Evolutionary conservation across 139 green algal genomes (phyloP).

Genomic region (Picochlorum sp.): DNA sequence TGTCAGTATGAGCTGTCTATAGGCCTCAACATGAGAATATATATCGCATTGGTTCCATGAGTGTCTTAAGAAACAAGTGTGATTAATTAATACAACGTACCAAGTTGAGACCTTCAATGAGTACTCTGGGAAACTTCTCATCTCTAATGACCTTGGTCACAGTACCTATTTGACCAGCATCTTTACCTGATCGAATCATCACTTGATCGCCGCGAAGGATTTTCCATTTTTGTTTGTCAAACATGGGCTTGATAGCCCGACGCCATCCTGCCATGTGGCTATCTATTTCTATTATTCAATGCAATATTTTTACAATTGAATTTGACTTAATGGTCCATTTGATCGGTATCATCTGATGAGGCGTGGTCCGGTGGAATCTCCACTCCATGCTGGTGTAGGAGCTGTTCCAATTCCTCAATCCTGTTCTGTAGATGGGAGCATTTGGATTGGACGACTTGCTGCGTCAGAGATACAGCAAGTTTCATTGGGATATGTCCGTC

Average conservation of each 20-base stretch:
- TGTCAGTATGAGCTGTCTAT: not conserved
- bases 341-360: too few species aligned
- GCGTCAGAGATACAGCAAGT: not conserved
- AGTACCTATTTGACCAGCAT: constrained; percentile 51
- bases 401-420: constrained; percentile 1
- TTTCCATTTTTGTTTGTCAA: constrained; percentile 39
- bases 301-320: too few species aligned
- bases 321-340: too few species aligned
- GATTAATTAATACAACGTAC: constrained; percentile 25
- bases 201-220: constrained; percentile 56
- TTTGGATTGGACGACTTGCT: not conserved
- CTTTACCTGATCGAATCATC: constrained; percentile 58
- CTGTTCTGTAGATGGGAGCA: not conserved
- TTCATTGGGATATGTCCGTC: not conserved
- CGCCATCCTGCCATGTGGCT: constrained; percentile 25
- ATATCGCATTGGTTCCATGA: too few species aligned
- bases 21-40: not conserved
- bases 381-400: constrained; percentile 7
- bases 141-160: constrained; percentile 49
- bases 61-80: too few species aligned
- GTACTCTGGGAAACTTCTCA: constrained; percentile 37
- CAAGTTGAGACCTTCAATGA: constrained; percentile 69
- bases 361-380: not conserved
- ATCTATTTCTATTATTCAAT: not conserved
- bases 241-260: constrained; percentile 36